A percentile compares a stretch with the other conserved stretches of the same genome.
phyloP scores from a whole-genome alignment of 129 eudicot genomes.

The carrot (Daucus carota) region DH1_v3.0 NC_030386.2:22094001-22094500 shows the following conservation, averaged over 20 bases:
- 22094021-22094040: conserved; percentile 3
- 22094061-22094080: conserved; percentile 73
- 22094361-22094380: not conserved
- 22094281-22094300: not conserved
- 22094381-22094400: not conserved
- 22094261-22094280: not conserved
- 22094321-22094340: too few species aligned
- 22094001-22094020: not conserved
- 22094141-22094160: not conserved
- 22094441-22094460: not conserved
- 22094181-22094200: not conserved
- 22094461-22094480: not conserved
- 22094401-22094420: too few species aligned
- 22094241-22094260: not conserved
- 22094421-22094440: not conserved
- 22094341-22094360: too few species aligned
- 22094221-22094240: not conserved
- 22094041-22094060: conserved; percentile 16
- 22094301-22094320: not conserved
- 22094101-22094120: conserved; percentile 70
- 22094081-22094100: conserved; percentile 85
- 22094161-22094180: not conserved
- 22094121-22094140: conserved; percentile 62
- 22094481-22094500: not conserved
- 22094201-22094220: not conserved